Evolutionary conservation across 257 asterid species (phyloP), one percentile per base, ranked within the genome.

Genomic region (Penstemon davidsonii): DNA sequence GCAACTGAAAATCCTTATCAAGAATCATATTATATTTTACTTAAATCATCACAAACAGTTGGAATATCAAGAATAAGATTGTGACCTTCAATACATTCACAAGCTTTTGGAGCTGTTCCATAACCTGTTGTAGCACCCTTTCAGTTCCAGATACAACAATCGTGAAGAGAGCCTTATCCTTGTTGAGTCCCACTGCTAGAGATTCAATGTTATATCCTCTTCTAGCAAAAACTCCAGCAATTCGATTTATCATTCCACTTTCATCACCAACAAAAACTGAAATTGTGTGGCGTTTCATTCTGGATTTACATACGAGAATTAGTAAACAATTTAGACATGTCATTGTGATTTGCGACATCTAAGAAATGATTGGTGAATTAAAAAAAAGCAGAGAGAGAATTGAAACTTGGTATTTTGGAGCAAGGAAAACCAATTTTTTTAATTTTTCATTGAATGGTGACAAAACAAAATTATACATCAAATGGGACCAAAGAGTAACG

Each of bases 221-320:
- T 81, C 99, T 75, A 19, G 99, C 99, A 78, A 90, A 93, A 66
- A 90, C 99, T 62, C 97, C 97, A 18, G 99, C 98, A 55, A 93
- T 90, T 57, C 98, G 90, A 62, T 93, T 93, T 63, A 93, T 93
- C 97, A 93, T 93, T 64, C 98, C 98, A 71, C 97, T 93, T 82
- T 93, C 98, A 76, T 93, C 98, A 55, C 98, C 98, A 56, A 93
- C 98, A 83, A 88, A 93, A 50, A 93, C 95, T 7, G 96, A 89
- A 66, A 93, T 79, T 2, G 96, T 83, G 75, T 90, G 98, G 38
- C 96, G 86, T 75, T 82, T 84, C 61, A 79, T 87, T 86, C 97
- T 88, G 86, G 56, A 83, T 57, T 74, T 68, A 46, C 53, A 7
- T 33, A 13, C 68, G 55, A 64, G 15, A 49, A 8, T 43, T 41